Conservation (phyloP, 148 eudicot species). For the Chenopodium berlandieri region DNA sequence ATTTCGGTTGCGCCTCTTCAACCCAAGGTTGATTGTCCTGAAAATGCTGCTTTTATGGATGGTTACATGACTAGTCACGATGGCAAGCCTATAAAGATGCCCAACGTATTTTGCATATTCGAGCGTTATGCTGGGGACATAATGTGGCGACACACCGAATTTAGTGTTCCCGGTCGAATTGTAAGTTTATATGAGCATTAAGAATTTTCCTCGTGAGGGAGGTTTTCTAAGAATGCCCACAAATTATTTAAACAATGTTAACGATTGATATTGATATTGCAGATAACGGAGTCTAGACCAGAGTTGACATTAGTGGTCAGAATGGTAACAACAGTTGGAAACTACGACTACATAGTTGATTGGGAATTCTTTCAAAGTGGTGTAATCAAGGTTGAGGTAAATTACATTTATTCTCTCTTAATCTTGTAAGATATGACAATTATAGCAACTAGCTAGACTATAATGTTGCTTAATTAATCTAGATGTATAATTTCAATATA, state of each 20-base stretch:
- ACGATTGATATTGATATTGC: background rate
- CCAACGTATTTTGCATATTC: conserved; percentile 42
- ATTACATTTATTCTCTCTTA: background rate
- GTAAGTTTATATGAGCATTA: conserved; percentile 21
- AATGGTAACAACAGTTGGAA: conserved; percentile 43
- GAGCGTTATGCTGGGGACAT: conserved; percentile 45
- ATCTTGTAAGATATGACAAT: background rate
- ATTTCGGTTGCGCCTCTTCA: conserved; percentile 36
- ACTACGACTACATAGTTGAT: conserved; percentile 52
- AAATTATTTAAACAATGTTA: too few relatives aligned
- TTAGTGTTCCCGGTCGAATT: conserved; percentile 30
- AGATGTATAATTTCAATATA: too few relatives aligned
- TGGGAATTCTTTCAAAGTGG: conserved; percentile 47
- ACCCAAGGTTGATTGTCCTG: conserved; percentile 46
- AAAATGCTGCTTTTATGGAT: conserved; percentile 41
- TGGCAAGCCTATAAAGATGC: conserved; percentile 34
- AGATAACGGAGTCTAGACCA: conserved; percentile 41
- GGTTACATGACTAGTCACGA: conserved; percentile 38
- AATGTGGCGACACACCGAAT: conserved; percentile 62
- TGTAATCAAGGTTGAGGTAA: conserved; percentile 40
- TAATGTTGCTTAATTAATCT: too few relatives aligned
- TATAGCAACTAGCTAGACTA: too few relatives aligned
- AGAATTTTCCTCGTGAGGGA: too few relatives aligned
- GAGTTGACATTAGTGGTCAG: conserved; percentile 49
- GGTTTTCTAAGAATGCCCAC: too few relatives aligned